phyloP scores from a whole-genome alignment of 2,329 filamentous ascomycete species.

The Fusarium sp. region DNA sequence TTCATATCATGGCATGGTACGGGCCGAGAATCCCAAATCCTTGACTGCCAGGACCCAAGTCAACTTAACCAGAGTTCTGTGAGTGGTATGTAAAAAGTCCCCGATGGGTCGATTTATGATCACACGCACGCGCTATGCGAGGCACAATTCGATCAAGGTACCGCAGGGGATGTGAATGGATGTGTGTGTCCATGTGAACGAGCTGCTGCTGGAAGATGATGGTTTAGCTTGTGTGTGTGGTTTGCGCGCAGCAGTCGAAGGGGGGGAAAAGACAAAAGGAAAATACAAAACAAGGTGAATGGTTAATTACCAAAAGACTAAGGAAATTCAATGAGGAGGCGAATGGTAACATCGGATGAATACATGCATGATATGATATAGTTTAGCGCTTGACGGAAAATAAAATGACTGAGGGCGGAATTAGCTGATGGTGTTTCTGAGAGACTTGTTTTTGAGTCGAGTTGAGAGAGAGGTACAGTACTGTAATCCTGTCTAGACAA shows the following conservation, averaged over 20 bases:
- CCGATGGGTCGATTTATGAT: slow-evolving; percentile 43
- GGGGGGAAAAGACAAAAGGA: neutral
- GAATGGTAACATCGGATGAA: slow-evolving; percentile 41
- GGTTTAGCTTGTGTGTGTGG: slow-evolving; percentile 12
- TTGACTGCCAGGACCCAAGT: slow-evolving; percentile 9
- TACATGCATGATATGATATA: slow-evolving; percentile 24
- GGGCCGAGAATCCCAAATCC: slow-evolving; percentile 47
- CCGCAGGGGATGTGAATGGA: neutral
- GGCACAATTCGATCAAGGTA: slow-evolving; percentile 14
- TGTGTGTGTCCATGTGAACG: slow-evolving; percentile 31
- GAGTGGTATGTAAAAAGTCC: slow-evolving; percentile 34
- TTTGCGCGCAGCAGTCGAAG: slow-evolving; percentile 6
- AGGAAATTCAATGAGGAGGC: slow-evolving; percentile 20
- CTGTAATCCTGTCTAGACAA: neutral
- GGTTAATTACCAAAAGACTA: slow-evolving; percentile 31
- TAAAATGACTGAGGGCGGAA: slow-evolving; percentile 12
- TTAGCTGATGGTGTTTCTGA: neutral
- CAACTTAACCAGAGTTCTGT: slow-evolving; percentile 30
- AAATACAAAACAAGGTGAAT: slow-evolving; percentile 20
- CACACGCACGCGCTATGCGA: slow-evolving; percentile 37
- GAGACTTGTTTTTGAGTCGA: slow-evolving; percentile 4
- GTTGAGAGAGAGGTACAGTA: neutral
- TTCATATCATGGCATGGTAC: slow-evolving; percentile 25
- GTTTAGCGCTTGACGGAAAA: slow-evolving; percentile 22
- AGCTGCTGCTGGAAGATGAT: slow-evolving; percentile 6